These are phyloP conservation scores for Lentinula raphanica DNA, from an alignment of 768 basidiomycete species.

Conservation along the genomic window DNA sequence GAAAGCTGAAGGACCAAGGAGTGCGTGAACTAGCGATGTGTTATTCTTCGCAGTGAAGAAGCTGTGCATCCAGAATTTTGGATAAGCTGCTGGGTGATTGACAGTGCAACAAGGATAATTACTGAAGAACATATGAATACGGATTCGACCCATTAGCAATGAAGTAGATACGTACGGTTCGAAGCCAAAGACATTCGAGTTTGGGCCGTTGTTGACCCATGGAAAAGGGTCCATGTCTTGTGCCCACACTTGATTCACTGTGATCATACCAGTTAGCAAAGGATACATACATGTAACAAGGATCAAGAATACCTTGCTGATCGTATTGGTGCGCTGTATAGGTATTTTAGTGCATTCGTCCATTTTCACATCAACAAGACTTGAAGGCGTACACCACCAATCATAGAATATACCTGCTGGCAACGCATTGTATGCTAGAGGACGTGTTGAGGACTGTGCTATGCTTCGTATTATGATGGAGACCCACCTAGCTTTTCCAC, in stretches of 20 bases:
- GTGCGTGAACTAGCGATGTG: slow-evolving; percentile 28
- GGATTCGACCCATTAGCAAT: neutral
- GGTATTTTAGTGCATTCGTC: too few relatives aligned
- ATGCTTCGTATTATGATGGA: neutral
- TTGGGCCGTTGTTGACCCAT: slow-evolving; percentile 33
- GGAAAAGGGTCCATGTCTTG: slow-evolving; percentile 32
- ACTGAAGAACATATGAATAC: slow-evolving; percentile 13
- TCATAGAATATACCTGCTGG: slow-evolving; percentile 35
- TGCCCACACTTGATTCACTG: slow-evolving; percentile 40
- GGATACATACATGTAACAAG: neutral
- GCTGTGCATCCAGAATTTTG: slow-evolving; percentile 39
- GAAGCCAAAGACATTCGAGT: slow-evolving; percentile 38
- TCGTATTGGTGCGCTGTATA: slow-evolving; percentile 36
- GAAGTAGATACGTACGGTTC: slow-evolving; percentile 27
- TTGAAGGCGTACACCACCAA: slow-evolving; percentile 28
- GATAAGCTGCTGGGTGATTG: slow-evolving; percentile 35
- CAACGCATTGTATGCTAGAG: slow-evolving; percentile 35
- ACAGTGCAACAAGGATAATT: slow-evolving; percentile 42
- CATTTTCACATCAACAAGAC: neutral
- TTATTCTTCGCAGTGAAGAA: slow-evolving; percentile 28
- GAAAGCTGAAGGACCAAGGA: slow-evolving; percentile 35
- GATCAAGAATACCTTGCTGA: slow-evolving; percentile 28
- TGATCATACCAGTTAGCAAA: neutral
- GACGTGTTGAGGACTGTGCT: neutral
- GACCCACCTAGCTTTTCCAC: slow-evolving; percentile 31